Percentiles rank a stretch among this genome's conserved stretches.
Evolutionary conservation across 2,329 filamentous ascomycete species (phyloP).

Genomic region (Knoxdaviesia capensis): DNA sequence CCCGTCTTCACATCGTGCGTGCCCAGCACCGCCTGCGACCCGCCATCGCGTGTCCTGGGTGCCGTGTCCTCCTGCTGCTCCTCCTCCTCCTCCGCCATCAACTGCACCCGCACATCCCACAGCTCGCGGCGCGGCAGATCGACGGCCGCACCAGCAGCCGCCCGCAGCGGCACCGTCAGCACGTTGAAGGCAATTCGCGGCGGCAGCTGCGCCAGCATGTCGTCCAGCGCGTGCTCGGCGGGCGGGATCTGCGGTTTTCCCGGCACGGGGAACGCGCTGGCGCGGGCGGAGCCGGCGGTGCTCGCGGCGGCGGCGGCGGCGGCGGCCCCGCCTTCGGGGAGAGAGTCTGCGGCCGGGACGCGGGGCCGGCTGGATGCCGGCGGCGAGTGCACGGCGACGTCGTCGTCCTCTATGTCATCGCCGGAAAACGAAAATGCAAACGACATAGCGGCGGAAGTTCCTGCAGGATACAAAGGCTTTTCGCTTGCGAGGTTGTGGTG

Average conservation of each 20-base stretch:
- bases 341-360: background rate
- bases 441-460: constrained; percentile 13
- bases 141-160: constrained; percentile 3
- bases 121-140: constrained; percentile 58
- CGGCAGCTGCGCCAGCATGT: constrained; percentile 39
- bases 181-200: constrained; percentile 53
- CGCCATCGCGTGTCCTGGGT: constrained; percentile 7
- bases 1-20: constrained; percentile 60
- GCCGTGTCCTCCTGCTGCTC: background rate
- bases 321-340: constrained; percentile 8
- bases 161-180: constrained; percentile 31
- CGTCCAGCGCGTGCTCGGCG: constrained; percentile 25
- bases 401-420: constrained; percentile 40
- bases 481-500: too few relatives aligned
- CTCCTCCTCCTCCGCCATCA: constrained; percentile 52
- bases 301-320: constrained; percentile 6
- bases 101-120: constrained; percentile 63
- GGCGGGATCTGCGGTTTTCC: constrained; percentile 39
- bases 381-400: constrained; percentile 11
- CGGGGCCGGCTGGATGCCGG: background rate
- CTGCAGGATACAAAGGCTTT: too few relatives aligned
- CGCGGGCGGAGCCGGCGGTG: constrained; percentile 10
- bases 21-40: constrained; percentile 27
- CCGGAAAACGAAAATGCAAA: constrained; percentile 43
- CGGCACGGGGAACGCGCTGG: constrained; percentile 36